These are phyloP conservation scores for Cystobasidium slooffiae DNA, from an alignment of 1,284 basidiomycete species.

Conservation along the genomic window DNA sequence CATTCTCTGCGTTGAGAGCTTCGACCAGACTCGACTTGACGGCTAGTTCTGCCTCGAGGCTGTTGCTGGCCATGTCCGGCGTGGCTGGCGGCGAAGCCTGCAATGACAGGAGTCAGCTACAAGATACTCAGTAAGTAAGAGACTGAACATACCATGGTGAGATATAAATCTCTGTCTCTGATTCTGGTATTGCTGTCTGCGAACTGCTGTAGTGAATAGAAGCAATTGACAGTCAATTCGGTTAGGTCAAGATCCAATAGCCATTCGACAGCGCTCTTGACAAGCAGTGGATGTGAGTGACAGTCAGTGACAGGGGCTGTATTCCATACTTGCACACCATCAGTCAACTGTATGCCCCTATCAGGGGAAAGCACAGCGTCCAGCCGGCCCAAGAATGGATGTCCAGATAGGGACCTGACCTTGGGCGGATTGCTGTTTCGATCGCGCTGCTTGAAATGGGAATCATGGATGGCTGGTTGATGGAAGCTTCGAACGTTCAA, in stretches of 20 bases:
- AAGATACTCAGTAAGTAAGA: no score
- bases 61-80: background rate
- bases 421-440: background rate
- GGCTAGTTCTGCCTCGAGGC: slow-evolving; percentile 31
- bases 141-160: no score
- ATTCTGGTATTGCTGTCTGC: no score
- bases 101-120: background rate
- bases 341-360: slow-evolving; percentile 1
- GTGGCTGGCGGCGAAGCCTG: background rate
- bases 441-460: slow-evolving; percentile 3
- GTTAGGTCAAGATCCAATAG: no score
- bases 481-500: background rate
- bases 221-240: no score
- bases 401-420: background rate
- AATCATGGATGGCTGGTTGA: background rate
- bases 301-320: slow-evolving; percentile 10
- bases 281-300: no score
- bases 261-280: no score
- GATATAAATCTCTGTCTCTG: no score
- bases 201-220: no score
- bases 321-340: background rate
- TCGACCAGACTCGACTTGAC: slow-evolving; percentile 34
- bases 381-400: slow-evolving; percentile 26
- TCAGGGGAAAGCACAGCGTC: background rate
- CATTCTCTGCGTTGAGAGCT: slow-evolving; percentile 39